phyloP scores from a whole-genome alignment of 2,329 filamentous ascomycete species.

The Fusarium coicis region DNA sequence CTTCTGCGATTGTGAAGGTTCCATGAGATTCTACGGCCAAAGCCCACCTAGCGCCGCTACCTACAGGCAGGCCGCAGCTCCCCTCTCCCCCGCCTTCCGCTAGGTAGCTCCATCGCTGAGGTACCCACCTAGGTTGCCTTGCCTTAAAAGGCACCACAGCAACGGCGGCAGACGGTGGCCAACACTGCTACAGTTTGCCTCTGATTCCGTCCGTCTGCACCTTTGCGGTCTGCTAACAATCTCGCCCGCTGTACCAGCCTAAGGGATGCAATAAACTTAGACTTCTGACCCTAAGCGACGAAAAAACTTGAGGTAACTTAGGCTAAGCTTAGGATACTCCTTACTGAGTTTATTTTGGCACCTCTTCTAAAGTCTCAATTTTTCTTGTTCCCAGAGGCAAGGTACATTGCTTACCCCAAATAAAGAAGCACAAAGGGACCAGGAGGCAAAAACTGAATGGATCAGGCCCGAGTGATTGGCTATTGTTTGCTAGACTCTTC shows the following conservation, averaged over 20 bases:
- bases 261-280: background rate
- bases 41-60: conserved; percentile 34
- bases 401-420: conserved; percentile 34
- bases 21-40: conserved; percentile 59
- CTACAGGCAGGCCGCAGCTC: conserved; percentile 13
- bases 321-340: background rate
- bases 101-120: background rate
- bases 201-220: background rate
- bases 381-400: background rate
- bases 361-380: background rate
- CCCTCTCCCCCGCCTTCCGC: conserved; percentile 24
- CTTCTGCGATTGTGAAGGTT: conserved; percentile 52
- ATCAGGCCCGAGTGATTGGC: conserved; percentile 35
- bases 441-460: conserved; percentile 30
- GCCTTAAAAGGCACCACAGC: conserved; percentile 22
- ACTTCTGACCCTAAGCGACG: background rate
- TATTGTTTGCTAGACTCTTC: conserved; percentile 39
- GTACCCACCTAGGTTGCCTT: background rate
- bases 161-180: conserved; percentile 32
- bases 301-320: background rate
- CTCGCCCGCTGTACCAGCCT: background rate
- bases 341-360: background rate
- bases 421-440: conserved; percentile 26
- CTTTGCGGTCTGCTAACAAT: background rate
- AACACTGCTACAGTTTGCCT: conserved; percentile 19